phyloP scores from a whole-genome alignment of 441 rosid species.

The Isatis lusitanica region DNA sequence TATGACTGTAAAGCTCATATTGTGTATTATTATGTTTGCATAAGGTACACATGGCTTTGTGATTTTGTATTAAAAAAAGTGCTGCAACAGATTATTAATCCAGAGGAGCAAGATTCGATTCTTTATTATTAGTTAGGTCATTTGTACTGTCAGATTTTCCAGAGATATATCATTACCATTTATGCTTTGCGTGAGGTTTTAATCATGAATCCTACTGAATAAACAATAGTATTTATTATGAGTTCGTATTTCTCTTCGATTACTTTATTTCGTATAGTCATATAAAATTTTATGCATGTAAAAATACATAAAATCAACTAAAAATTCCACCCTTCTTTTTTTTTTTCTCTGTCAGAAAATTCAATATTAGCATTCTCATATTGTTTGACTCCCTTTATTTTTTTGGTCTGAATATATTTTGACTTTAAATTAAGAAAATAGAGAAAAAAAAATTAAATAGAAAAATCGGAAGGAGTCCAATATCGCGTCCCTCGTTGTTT shows the following conservation, averaged over 20 bases:
- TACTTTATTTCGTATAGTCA: neutral
- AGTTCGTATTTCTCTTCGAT: neutral
- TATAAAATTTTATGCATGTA: too few relatives aligned
- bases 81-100: conserved; percentile 2
- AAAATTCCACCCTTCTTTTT: neutral
- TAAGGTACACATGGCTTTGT: conserved; percentile 7
- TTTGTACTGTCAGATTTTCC: conserved; percentile 14
- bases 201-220: neutral
- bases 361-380: neutral
- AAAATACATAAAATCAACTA: neutral
- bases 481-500: neutral
- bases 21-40: neutral
- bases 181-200: conserved; percentile 24
- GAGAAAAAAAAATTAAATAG: neutral
- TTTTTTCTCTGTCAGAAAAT: neutral
- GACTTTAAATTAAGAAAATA: conserved; percentile 18
- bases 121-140: conserved; percentile 12
- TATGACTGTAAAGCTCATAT: neutral
- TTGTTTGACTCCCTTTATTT: neutral
- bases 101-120: conserved; percentile 33
- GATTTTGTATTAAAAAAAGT: neutral
- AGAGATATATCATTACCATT: conserved; percentile 16
- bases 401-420: neutral
- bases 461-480: conserved; percentile 19
- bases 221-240: neutral